Percentiles rank a stretch among this genome's conserved stretches.
Evolutionary conservation across 1,284 basidiomycete genomes (phyloP).

Genomic region (Malassezia sp.): DNA sequence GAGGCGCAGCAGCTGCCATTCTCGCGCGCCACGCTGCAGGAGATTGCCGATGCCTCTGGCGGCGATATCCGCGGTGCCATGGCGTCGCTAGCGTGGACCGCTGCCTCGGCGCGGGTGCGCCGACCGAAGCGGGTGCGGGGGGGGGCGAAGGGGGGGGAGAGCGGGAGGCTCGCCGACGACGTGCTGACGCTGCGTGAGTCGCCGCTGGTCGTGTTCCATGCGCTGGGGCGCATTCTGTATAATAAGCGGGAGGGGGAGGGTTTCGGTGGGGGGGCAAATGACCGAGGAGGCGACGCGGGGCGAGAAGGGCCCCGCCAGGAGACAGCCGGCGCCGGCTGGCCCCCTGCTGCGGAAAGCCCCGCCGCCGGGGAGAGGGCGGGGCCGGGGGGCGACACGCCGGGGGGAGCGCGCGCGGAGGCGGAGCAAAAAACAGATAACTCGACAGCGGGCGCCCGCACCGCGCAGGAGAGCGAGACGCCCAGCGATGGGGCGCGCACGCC

Average conservation of each 20-base stretch:
- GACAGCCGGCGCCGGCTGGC: too few relatives aligned
- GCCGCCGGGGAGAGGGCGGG: too few relatives aligned
- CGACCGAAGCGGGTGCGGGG: neutral
- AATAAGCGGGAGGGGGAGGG: conserved; percentile 70
- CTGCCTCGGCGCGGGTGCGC: neutral
- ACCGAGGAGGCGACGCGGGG: too few relatives aligned
- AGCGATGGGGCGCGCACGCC: too few relatives aligned
- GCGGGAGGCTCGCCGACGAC: neutral
- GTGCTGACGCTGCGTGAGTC: conserved; percentile 56
- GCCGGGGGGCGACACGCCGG: too few relatives aligned
- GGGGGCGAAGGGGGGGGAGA: neutral
- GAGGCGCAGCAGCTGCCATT: neutral
- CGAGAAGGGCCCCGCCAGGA: too few relatives aligned
- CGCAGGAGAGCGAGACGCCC: neutral
- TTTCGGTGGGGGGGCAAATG: too few relatives aligned
- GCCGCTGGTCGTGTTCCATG: conserved; percentile 75
- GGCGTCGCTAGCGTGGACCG: conserved; percentile 50
- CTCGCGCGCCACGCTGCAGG: conserved; percentile 6
- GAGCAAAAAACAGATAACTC: too few relatives aligned
- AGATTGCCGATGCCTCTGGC: conserved; percentile 63
- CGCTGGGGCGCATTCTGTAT: conserved; percentile 83
- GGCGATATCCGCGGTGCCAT: conserved; percentile 87
- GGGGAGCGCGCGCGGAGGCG: too few relatives aligned
- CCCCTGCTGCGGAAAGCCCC: too few relatives aligned
- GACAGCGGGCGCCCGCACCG: neutral